Evolutionary conservation across 352 stramenopile genomes (phyloP).

Genomic region (Phytophthora constricta): DNA sequence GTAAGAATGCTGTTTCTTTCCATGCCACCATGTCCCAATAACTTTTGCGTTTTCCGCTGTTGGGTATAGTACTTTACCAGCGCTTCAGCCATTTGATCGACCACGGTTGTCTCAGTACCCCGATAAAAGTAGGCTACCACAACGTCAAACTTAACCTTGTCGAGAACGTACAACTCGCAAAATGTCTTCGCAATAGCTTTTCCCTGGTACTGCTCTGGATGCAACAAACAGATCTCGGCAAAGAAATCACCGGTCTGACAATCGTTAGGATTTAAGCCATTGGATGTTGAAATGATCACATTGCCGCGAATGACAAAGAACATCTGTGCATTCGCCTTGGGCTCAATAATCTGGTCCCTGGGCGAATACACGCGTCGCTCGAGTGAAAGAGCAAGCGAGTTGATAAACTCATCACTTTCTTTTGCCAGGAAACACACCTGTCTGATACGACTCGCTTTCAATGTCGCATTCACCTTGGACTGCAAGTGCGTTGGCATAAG

Average conservation of each 20-base stretch:
- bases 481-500: slow-evolving; percentile 58
- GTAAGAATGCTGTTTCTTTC: neutral
- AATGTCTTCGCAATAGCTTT: slow-evolving; percentile 73
- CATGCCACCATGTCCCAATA: slow-evolving; percentile 45
- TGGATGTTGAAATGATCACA: slow-evolving; percentile 42
- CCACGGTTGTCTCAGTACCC: slow-evolving; percentile 28
- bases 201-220: slow-evolving; percentile 56
- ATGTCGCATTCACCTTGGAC: slow-evolving; percentile 53
- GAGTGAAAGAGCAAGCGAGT: slow-evolving; percentile 44
- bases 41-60: slow-evolving; percentile 69
- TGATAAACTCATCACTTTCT: slow-evolving; percentile 68
- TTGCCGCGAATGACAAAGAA: slow-evolving; percentile 68
- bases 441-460: slow-evolving; percentile 59
- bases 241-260: slow-evolving; percentile 66
- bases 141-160: slow-evolving; percentile 60
- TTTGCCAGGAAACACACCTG: slow-evolving; percentile 69
- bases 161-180: slow-evolving; percentile 73
- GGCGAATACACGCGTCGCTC: slow-evolving; percentile 57
- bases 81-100: slow-evolving; percentile 42
- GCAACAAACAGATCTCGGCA: slow-evolving; percentile 53
- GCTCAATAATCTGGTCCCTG: slow-evolving; percentile 62
- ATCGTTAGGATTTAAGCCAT: slow-evolving; percentile 47
- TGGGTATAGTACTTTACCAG: slow-evolving; percentile 61
- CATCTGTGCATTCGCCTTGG: slow-evolving; percentile 67
- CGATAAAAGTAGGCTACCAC: slow-evolving; percentile 58